Evolutionary conservation across 1,284 basidiomycete genomes (phyloP).

Genomic region (Boletus sp.): DNA sequence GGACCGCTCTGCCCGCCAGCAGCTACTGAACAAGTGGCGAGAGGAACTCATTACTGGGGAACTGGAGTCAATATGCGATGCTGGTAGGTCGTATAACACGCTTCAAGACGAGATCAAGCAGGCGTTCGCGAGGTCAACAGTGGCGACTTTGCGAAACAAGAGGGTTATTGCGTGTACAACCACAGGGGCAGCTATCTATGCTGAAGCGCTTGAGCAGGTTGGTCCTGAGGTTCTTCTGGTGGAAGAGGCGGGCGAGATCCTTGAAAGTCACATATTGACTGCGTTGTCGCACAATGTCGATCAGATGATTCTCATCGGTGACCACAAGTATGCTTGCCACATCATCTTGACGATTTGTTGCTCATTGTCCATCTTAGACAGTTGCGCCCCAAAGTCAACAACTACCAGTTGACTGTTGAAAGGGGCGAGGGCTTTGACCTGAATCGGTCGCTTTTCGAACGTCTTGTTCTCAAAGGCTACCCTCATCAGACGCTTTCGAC

Average conservation of each 20-base stretch:
- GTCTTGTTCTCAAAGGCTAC: constrained; percentile 53
- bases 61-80: constrained; percentile 33
- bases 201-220: constrained; percentile 35
- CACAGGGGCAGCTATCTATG: constrained; percentile 59
- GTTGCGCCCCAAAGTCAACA: constrained; percentile 64
- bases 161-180: constrained; percentile 64
- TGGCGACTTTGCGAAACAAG: constrained; percentile 38
- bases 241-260: constrained; percentile 67
- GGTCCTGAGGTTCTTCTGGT: constrained; percentile 45
- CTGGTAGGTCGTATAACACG: constrained; percentile 40
- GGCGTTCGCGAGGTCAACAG: constrained; percentile 35
- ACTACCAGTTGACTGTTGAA: constrained; percentile 58
- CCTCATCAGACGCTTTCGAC: constrained; percentile 50
- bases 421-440: constrained; percentile 61
- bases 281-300: constrained; percentile 42
- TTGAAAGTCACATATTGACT: constrained; percentile 61
- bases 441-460: constrained; percentile 62
- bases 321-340: constrained; percentile 53
- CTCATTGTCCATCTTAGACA: constrained; percentile 39
- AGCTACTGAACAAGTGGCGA: constrained; percentile 38
- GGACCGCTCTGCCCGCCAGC: constrained; percentile 31
- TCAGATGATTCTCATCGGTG: constrained; percentile 62
- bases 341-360: too few species aligned
- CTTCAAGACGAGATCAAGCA: constrained; percentile 34
- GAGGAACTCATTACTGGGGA: constrained; percentile 29